Conservation (phyloP, 257 asterid species). For the Ocimum tenuiflorum region DNA sequence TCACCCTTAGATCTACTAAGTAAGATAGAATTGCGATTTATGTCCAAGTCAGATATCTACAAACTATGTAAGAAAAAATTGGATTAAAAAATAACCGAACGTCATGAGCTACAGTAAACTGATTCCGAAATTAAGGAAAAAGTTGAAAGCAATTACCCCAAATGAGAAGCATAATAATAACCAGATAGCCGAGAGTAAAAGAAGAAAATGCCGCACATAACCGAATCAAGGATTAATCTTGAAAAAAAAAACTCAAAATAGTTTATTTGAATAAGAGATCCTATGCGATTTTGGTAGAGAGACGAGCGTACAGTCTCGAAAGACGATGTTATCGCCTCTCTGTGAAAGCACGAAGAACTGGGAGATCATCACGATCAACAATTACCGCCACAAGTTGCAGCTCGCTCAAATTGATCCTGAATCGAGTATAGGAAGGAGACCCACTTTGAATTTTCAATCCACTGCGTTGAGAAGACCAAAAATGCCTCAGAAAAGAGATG, state of each 20-base stretch:
- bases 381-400: not conserved
- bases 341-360: slow-evolving; percentile 98
- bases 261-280: too few species aligned
- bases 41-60: slow-evolving; percentile 10
- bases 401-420: slow-evolving; percentile 20
- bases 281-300: not conserved
- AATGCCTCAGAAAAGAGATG: not conserved
- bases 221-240: too few species aligned
- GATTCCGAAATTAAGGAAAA: not conserved
- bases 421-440: not conserved
- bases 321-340: slow-evolving; percentile 97
- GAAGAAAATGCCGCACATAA: too few species aligned
- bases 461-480: not conserved
- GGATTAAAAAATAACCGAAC: not conserved
- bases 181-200: too few species aligned
- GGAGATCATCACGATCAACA: slow-evolving; percentile 57
- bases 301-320: slow-evolving; percentile 71
- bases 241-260: not conserved
- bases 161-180: too few species aligned
- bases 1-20: slow-evolving; percentile 1
- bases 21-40: not conserved
- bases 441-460: not conserved
- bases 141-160: not conserved
- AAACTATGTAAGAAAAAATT: not conserved
- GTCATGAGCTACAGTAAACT: not conserved